A percentile compares a stretch with the other conserved stretches of the same genome.
phyloP scores from a whole-genome alignment of 371 early-diverging fungal species.

The Circinella umbellata region DNA sequence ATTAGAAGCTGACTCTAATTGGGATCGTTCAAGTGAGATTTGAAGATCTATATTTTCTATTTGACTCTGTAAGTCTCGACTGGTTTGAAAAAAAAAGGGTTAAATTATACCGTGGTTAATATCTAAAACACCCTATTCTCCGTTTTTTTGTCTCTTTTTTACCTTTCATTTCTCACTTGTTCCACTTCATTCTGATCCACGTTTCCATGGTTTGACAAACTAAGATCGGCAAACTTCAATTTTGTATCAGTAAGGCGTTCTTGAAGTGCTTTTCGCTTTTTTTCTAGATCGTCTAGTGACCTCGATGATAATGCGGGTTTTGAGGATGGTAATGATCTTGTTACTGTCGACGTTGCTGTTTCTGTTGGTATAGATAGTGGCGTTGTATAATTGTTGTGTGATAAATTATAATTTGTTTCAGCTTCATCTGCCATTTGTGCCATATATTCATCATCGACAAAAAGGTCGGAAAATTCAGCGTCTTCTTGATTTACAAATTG shows the following conservation, averaged over 20 bases:
- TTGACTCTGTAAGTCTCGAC: not conserved
- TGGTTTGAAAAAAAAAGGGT: not conserved
- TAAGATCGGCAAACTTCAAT: too few relatives aligned
- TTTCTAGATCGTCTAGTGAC: too few relatives aligned
- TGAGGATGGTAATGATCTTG: not conserved
- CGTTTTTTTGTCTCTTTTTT: not conserved
- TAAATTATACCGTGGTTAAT: too few relatives aligned
- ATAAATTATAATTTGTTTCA: not conserved
- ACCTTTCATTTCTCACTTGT: too few relatives aligned
- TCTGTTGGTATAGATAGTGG: not conserved
- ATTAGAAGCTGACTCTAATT: not conserved
- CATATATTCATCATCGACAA: not conserved
- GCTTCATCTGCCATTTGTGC: not conserved
- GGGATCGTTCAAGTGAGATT: not conserved
- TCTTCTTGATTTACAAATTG: not conserved
- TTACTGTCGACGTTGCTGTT: not conserved
- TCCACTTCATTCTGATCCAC: not conserved
- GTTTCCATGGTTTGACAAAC: not conserved
- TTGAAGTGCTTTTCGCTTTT: too few relatives aligned
- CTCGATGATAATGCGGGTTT: not conserved
- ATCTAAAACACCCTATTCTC: too few relatives aligned
- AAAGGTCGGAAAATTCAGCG: not conserved
- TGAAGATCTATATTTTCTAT: not conserved
- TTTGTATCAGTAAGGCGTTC: too few relatives aligned
- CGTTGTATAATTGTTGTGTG: too few relatives aligned